These are phyloP conservation scores for Rugosomyces carneus DNA, from an alignment of 1,284 basidiomycete genomes.

Conservation along the genomic window DNA sequence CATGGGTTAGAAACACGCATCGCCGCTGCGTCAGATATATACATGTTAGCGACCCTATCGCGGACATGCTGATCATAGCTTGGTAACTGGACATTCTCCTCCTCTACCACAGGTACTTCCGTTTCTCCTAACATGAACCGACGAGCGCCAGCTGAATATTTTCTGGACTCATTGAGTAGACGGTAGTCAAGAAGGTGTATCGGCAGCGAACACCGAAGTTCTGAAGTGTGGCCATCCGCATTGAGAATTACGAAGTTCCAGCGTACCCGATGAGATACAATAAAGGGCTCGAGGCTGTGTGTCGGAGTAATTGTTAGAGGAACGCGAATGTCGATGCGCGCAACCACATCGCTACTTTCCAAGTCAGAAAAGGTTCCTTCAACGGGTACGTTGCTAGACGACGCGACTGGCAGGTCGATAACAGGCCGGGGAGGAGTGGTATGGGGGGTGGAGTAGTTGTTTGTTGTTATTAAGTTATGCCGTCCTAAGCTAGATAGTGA, in stretches of 20 bases:
- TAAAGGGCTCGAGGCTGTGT: constrained; percentile 67
- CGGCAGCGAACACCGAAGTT: constrained; percentile 87
- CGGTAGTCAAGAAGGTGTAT: constrained; percentile 74
- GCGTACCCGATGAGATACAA: constrained; percentile 66
- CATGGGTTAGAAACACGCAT: constrained; percentile 65
- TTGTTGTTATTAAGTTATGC: constrained; percentile 2
- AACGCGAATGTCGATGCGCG: constrained; percentile 40
- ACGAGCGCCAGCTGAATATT: constrained; percentile 66
- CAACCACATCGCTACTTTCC: constrained; percentile 40
- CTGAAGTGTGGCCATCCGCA: constrained; percentile 83
- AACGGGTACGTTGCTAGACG: constrained; percentile 11
- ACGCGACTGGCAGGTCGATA: not conserved
- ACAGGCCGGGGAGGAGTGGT: constrained; percentile 10
- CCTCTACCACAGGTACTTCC: constrained; percentile 32
- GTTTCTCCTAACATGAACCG: constrained; percentile 42
- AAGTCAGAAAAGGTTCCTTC: too few species aligned
- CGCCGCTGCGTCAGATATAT: constrained; percentile 54
- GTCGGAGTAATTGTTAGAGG: constrained; percentile 53
- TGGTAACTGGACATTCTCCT: constrained; percentile 72
- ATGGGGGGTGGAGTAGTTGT: constrained; percentile 8
- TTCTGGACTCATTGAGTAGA: constrained; percentile 69
- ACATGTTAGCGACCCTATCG: constrained; percentile 83
- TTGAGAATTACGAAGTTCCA: constrained; percentile 79
- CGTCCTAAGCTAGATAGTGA: constrained; percentile 8
- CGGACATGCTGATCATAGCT: constrained; percentile 85